Evolutionary conservation across 2,329 filamentous ascomycete genomes (phyloP), one percentile per base, ranked within the genome.

Genomic region (Phyllosticta citriasiana): DNA sequence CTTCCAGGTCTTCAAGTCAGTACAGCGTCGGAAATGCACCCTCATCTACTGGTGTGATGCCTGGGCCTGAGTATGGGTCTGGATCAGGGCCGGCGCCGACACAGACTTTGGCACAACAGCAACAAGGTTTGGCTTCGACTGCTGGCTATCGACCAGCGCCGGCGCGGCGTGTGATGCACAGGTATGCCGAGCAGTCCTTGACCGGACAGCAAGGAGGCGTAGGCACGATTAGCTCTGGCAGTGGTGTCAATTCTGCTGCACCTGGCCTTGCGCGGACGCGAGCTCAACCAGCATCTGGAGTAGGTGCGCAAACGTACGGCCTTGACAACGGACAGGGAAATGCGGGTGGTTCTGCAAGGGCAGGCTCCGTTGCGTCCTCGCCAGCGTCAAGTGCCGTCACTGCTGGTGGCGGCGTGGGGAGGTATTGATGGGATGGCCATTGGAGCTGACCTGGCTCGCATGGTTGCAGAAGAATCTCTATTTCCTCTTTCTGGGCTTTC

Each of bases 401-500:
- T 4, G 40, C 40, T n/a, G 40, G 16, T 16, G 40, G 40, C 14
- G 16, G n/a, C 7, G 40, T 16, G 14, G 12, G 12, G n/a, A 47
- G 40, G 16, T 47, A 47, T 47, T 47, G 40, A 47, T 14, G 16
- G n/a, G 14, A n/a, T 47, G 16, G 40, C 66, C 4, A 66, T 69
- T 26, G 27, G 6, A 30, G 27, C 27, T 30, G 27, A 6, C 71
- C 72, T 51, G 62, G 67, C 24, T 66, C 71, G 53, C 72, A 65
- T 51, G 71, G 69, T 73, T 71, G 2, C 72, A 73, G 47, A 71
- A 73, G 56, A 22, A 22, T 2, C 19, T 22, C 2, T 22, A 22
- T 30, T 30, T 30, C 27, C 27, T 30, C 5, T 4, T 30, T 30
- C 27, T 1, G 19, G 27, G 6, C 27, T 30, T 8, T 30, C 6